Base-by-base conservation (phyloP, 2,329 filamentous ascomycete species). In the Colletotrichum paranaense region DNA sequence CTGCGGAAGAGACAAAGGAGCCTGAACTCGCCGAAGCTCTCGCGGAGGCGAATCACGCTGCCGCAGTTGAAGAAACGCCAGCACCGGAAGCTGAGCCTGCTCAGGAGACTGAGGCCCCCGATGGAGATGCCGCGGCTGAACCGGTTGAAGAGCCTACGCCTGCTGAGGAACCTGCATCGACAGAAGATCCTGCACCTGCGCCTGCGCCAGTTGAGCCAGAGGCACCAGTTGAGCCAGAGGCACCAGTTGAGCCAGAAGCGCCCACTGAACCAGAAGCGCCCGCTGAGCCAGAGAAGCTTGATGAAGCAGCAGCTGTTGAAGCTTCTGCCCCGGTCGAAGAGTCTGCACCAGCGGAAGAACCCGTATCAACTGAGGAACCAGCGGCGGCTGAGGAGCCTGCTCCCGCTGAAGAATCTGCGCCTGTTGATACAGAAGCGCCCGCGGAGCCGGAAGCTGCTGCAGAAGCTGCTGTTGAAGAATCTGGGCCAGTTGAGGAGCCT, bases 41-140 rank as follows among this genome's bases (percentile, higher is more conserved):
- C 0, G 63, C 62, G 2, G 67, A 56, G 46, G 67, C 35, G 24
- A 60, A 60, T 8, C 57, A 64, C n/a, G 65, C 60, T 56, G 74
- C 75, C 38, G 70, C 57, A 12, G 28, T 53, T 67, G 64, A 60
- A 7, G 55, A 67, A 9, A 30, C 24, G 6, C 46, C 53, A 35
- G 24, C 56, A n/a, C 30, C 35, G 26, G 32, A 60, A 24, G 32
- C 64, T 16, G 53, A 46, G 42, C 12, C 55, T 57, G 9, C 57
- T 22, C 57, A 32, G 28, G 24, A 56, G 22, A 38, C 28, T 4
- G 28, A 22, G 28, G 9, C 3, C 11, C 42, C 42, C 19, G 19
- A 49, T 11, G 42, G 8, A 49, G 42, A n/a, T 9, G 19, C 42
- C 6, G 8, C 19, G 8, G 7, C 42, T 8, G 42, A 49, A 49